phyloP scores from a whole-genome alignment of 163 green algal species.

The Prototheca wickerhamii region DNA sequence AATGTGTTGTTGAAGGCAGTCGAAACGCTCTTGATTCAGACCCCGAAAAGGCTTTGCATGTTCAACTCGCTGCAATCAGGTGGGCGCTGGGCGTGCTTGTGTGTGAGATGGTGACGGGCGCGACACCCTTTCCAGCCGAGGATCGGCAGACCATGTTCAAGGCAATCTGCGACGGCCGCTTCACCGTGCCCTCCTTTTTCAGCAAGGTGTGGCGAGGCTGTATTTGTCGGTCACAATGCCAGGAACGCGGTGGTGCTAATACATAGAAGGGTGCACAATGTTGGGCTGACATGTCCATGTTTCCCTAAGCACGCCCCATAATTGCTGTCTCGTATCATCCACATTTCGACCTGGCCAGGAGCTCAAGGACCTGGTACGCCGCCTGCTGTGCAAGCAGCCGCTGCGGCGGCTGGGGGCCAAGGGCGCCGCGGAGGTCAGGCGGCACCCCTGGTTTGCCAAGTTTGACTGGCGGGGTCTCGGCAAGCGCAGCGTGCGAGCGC shows the following conservation, averaged over 20 bases:
- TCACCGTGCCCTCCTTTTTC: slow-evolving; percentile 65
- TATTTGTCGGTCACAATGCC: too few species aligned
- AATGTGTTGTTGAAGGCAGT: too few species aligned
- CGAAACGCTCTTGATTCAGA: background rate
- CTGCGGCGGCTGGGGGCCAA: slow-evolving; percentile 56
- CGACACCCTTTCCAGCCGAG: slow-evolving; percentile 78
- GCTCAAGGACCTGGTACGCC: slow-evolving; percentile 63
- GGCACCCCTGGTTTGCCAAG: slow-evolving; percentile 80
- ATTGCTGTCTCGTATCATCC: too few species aligned
- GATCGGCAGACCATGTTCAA: slow-evolving; percentile 83
- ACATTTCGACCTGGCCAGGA: too few species aligned
- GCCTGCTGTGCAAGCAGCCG: slow-evolving; percentile 68
- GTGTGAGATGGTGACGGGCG: slow-evolving; percentile 68
- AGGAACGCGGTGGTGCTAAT: too few species aligned
- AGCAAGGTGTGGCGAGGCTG: slow-evolving; percentile 44
- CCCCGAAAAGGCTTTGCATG: too few species aligned
- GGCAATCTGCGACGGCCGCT: slow-evolving; percentile 67
- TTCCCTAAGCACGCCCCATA: too few species aligned
- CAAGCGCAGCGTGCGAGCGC: slow-evolving; percentile 36
- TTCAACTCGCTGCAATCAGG: too few species aligned
- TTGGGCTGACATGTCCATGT: too few species aligned
- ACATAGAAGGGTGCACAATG: too few species aligned
- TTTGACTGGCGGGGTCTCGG: slow-evolving; percentile 81
- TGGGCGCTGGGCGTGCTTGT: slow-evolving; percentile 51
- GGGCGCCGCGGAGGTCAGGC: slow-evolving; percentile 70